Percentiles rank a stretch among this genome's conserved stretches.
Evolutionary conservation across 2,329 filamentous ascomycete genomes (phyloP).

Genomic region (Talaromyces sp.): DNA sequence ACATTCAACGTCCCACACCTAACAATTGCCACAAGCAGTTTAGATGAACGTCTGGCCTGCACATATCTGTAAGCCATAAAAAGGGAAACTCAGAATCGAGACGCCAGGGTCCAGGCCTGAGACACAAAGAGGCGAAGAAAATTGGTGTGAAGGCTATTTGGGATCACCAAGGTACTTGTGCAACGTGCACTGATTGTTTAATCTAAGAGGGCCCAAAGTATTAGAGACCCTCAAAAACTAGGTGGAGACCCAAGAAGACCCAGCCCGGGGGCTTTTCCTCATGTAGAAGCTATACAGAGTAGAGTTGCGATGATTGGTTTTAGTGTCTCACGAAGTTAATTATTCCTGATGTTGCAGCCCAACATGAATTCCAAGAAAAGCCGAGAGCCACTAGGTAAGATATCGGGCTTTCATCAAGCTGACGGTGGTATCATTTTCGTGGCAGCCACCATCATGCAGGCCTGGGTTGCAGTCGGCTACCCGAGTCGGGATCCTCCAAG

Average conservation of each 20-base stretch:
- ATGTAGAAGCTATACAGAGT: not conserved
- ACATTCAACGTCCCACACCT: too few species aligned
- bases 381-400: not conserved
- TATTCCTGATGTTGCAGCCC: not conserved
- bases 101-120: too few species aligned
- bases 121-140: not conserved
- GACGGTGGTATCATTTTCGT: not conserved
- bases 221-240: not conserved
- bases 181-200: not conserved
- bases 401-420: not conserved
- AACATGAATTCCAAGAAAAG: not conserved
- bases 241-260: not conserved
- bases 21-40: too few species aligned
- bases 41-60: too few species aligned
- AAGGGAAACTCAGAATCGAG: not conserved
- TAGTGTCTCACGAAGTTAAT: not conserved
- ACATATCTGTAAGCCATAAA: too few species aligned
- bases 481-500: conserved; percentile 16
- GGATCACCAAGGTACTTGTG: not conserved
- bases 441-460: conserved; percentile 5
- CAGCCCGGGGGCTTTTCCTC: not conserved
- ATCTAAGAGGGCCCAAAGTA: not conserved
- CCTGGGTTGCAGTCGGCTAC: conserved; percentile 18
- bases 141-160: not conserved
- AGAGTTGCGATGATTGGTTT: not conserved